Base-by-base conservation (phyloP, 73 alveolate species). In the Paramecium sonneborni region DNA sequence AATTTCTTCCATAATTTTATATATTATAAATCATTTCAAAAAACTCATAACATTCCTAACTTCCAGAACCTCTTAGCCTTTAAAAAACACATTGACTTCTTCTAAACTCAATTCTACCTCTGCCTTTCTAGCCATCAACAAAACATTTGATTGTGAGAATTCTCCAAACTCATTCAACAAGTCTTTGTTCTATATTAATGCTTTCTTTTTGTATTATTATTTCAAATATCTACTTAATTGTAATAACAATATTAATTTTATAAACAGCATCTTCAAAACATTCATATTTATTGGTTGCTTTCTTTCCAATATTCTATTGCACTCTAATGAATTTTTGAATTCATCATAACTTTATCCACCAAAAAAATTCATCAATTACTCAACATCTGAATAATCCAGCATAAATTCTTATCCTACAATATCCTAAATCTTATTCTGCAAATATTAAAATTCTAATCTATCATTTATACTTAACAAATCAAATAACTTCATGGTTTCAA, bases 1-100 rank as follows among this genome's bases (percentile, higher is more conserved):
- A 32, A 62, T 62, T 62, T 72, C 86, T 38, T 72, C 86, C 86
- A 72, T 72, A 72, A 32, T 72, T 72, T 72, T 72, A 72, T 35
- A 72, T 72, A 34, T 28, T 32, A 72, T 72, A 72, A 72, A 72
- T 72, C 55, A 32, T 35, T 72, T 72, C 86, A 72, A 72, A 72
- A 72, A 72, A 23, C 86, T 20, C 55, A 72, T 72, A 20, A 79
- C 48, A 38, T 26, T n/a, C 34, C 28, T 39, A 43, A 30, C 34
- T 20, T 46, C 90, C 39, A 38, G 11, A 38, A 30, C 74, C 48
- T 79, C 90, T 39, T 30, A 30, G 15, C 90, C 90, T 79, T 39
- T 39, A 46, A 79, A 79, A 62, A 79, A 79, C 6, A 12, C 74
- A 23, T 44, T 46, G 18, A 39, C 69, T 39, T 79, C 90, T 79